Conservation (phyloP, 306 rosid species). For the Rosa chinensis region DNA sequence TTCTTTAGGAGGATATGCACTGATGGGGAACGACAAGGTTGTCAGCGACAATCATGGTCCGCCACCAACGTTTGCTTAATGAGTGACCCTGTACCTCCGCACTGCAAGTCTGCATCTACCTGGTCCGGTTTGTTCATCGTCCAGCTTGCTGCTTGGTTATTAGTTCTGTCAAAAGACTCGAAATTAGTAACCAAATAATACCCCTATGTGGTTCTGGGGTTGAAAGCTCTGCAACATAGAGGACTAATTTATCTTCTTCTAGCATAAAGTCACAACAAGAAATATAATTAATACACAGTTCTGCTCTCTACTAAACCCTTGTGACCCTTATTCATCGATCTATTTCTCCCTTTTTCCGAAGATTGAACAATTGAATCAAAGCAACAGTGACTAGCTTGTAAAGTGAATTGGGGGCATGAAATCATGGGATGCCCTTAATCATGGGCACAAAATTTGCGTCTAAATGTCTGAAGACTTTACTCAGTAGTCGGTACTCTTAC, state of each 20-base stretch:
- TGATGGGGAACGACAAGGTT: not conserved
- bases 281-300: not conserved
- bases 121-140: not conserved
- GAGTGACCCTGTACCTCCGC: not conserved
- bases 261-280: not conserved
- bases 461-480: not conserved
- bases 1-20: not conserved
- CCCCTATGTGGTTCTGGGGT: not conserved
- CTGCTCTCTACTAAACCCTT: not conserved
- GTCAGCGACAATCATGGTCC: slow-evolving; percentile 3
- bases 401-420: not conserved
- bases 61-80: not conserved
- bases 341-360: not conserved
- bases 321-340: not conserved
- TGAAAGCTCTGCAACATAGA: not conserved
- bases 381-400: not conserved
- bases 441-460: not conserved
- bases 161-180: not conserved
- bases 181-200: not conserved
- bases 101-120: not conserved
- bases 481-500: not conserved
- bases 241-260: not conserved
- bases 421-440: slow-evolving; percentile 1
- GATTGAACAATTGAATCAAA: not conserved
- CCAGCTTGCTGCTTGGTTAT: not conserved